Percentiles rank a stretch among this genome's conserved stretches.
These are phyloP conservation scores for Cichorium intybus DNA, from an alignment of 140 eudicot species.

Conservation along the genomic window DNA sequence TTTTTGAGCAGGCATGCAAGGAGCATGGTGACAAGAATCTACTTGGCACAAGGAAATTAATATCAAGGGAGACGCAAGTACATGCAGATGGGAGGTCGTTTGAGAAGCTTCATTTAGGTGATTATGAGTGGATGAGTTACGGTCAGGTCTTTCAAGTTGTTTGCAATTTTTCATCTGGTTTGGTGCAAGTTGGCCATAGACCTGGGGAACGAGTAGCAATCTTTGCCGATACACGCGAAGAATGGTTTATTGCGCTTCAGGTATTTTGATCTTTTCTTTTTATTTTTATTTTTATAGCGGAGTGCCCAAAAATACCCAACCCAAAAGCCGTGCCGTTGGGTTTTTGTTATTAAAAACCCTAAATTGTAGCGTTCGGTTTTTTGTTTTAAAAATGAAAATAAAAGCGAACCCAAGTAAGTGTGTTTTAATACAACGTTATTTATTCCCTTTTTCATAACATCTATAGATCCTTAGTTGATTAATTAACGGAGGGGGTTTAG, in stretches of 20 bases:
- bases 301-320: too few species aligned
- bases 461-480: too few species aligned
- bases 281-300: too few species aligned
- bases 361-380: too few species aligned
- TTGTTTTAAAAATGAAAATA: too few species aligned
- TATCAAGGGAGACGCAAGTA: constrained; percentile 59
- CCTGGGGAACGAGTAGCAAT: constrained; percentile 86
- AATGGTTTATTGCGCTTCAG: constrained; percentile 97
- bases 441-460: too few species aligned
- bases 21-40: constrained; percentile 54
- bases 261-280: constrained; percentile 35
- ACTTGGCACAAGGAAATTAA: constrained; percentile 73
- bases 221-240: constrained; percentile 95
- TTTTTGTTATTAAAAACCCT: too few species aligned
- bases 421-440: too few species aligned
- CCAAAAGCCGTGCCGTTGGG: too few species aligned
- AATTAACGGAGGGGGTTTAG: too few species aligned
- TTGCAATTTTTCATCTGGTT: constrained; percentile 84
- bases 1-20: constrained; percentile 81
- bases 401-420: too few species aligned
- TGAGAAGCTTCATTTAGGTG: constrained; percentile 96
- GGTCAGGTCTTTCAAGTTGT: constrained; percentile 67
- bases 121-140: constrained; percentile 82
- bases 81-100: constrained; percentile 66
- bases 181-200: constrained; percentile 76